A percentile compares a stretch with the other conserved stretches of the same genome.
These are phyloP conservation scores for Mycena vitilis DNA, from an alignment of 768 basidiomycete species.

Conservation along the genomic window DNA sequence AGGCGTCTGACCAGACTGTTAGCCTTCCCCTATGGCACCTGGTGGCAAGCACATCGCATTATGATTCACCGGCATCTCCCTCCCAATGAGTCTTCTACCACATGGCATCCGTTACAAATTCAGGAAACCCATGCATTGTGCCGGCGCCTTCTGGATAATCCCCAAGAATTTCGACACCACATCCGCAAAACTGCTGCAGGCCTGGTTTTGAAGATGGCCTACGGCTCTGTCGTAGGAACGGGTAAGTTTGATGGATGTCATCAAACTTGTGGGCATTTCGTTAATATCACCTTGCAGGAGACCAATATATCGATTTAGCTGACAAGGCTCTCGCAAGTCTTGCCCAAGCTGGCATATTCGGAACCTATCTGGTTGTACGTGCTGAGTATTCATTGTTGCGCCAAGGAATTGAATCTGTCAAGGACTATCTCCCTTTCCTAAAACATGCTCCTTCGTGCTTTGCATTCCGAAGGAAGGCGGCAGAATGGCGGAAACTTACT, in stretches of 20 bases:
- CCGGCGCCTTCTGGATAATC: slow-evolving; percentile 50
- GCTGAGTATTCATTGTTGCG: slow-evolving; percentile 1
- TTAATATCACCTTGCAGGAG: slow-evolving; percentile 37
- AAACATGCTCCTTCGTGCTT: slow-evolving; percentile 57
- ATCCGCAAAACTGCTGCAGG: slow-evolving; percentile 52
- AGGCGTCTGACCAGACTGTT: not conserved
- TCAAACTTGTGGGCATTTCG: not conserved
- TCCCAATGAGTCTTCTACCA: slow-evolving; percentile 23
- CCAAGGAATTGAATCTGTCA: too few species aligned
- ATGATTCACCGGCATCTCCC: slow-evolving; percentile 46
- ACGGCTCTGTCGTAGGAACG: slow-evolving; percentile 51
- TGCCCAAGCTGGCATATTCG: slow-evolving; percentile 53
- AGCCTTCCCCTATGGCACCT: slow-evolving; percentile 48
- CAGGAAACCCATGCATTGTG: slow-evolving; percentile 53
- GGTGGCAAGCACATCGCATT: slow-evolving; percentile 50
- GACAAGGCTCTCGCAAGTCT: slow-evolving; percentile 51
- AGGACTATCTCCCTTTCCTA: slow-evolving; percentile 50
- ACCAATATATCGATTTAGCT: slow-evolving; percentile 54
- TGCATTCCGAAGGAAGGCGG: slow-evolving; percentile 54
- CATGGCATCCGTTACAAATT: slow-evolving; percentile 37
- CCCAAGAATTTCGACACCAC: slow-evolving; percentile 51
- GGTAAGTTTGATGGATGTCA: slow-evolving; percentile 13
- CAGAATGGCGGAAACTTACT: slow-evolving; percentile 47
- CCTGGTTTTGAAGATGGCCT: slow-evolving; percentile 55
- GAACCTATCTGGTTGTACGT: slow-evolving; percentile 56